phyloP scores from a whole-genome alignment of 2,329 filamentous ascomycete species.

The Pseudogymnoascus sp. region DNA sequence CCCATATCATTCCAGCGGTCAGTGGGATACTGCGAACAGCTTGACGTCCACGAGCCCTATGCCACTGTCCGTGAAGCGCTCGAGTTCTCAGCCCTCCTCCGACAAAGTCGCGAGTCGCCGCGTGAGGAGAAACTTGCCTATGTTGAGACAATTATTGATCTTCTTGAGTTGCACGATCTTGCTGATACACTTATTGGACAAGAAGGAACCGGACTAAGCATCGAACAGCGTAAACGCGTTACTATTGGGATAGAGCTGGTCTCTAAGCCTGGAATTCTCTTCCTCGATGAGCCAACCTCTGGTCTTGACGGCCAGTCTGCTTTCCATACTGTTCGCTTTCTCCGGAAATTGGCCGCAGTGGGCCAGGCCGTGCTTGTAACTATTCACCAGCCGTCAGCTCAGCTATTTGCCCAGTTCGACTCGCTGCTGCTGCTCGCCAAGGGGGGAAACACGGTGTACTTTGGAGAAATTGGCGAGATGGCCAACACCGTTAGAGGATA shows the following conservation, averaged over 20 bases:
- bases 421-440: conserved; percentile 55
- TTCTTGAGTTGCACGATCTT: conserved; percentile 60
- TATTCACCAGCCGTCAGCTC: conserved; percentile 47
- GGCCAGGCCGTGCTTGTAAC: conserved; percentile 49
- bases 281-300: conserved; percentile 53
- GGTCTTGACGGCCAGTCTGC: conserved; percentile 58
- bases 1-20: conserved; percentile 74
- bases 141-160: conserved; percentile 68
- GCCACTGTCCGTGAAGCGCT: conserved; percentile 82
- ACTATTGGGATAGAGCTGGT: conserved; percentile 54
- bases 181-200: conserved; percentile 58
- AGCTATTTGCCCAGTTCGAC: conserved; percentile 50
- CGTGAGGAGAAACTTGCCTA: conserved; percentile 71
- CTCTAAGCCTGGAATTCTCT: conserved; percentile 50
- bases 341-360: conserved; percentile 51
- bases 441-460: conserved; percentile 62
- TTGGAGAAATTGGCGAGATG: conserved; percentile 56
- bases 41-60: conserved; percentile 79
- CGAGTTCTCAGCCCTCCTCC: conserved; percentile 78
- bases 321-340: conserved; percentile 55
- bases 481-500: conserved; percentile 51
- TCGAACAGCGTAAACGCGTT: conserved; percentile 54
- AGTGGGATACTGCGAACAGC: conserved; percentile 76
- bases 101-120: conserved; percentile 67
- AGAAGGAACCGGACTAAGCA: conserved; percentile 52